Evolutionary conservation across 163 green algal genomes (phyloP).

Genomic region (Trebouxiophyceae sp.): DNA sequence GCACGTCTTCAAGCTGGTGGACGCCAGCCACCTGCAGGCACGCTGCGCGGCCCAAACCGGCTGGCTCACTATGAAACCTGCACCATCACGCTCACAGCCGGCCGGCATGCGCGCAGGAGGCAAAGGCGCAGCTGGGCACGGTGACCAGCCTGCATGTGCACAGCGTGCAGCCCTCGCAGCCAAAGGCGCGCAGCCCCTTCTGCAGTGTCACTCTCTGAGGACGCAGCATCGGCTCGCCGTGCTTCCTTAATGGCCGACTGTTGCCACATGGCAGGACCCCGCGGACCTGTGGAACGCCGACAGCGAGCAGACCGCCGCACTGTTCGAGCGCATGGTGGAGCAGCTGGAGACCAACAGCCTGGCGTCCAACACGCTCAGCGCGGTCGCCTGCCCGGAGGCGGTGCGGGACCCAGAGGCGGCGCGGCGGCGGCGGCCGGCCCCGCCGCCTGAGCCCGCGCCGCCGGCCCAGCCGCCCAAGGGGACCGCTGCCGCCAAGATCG

Average conservation of each 20-base stretch:
- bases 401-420: constrained; percentile 7
- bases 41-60: background rate
- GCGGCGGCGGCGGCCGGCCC: background rate
- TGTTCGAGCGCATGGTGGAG: constrained; percentile 26
- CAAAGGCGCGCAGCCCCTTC: constrained; percentile 16
- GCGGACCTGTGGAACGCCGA: constrained; percentile 35
- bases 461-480: background rate
- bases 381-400: constrained; percentile 19
- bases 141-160: constrained; percentile 49
- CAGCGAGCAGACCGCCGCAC: constrained; percentile 22
- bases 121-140: constrained; percentile 13
- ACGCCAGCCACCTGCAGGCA: constrained; percentile 11
- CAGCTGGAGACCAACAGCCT: constrained; percentile 8
- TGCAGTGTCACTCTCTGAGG: background rate
- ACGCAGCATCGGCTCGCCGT: no score
- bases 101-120: constrained; percentile 19
- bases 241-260: background rate
- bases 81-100: background rate
- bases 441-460: background rate
- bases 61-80: background rate
- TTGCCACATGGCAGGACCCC: constrained; percentile 23
- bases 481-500: background rate
- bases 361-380: constrained; percentile 15
- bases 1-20: constrained; percentile 48
- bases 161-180: constrained; percentile 38